Evolutionary conservation across 2,329 filamentous ascomycete genomes (phyloP).

Genomic region (Sporothrix sp.): DNA sequence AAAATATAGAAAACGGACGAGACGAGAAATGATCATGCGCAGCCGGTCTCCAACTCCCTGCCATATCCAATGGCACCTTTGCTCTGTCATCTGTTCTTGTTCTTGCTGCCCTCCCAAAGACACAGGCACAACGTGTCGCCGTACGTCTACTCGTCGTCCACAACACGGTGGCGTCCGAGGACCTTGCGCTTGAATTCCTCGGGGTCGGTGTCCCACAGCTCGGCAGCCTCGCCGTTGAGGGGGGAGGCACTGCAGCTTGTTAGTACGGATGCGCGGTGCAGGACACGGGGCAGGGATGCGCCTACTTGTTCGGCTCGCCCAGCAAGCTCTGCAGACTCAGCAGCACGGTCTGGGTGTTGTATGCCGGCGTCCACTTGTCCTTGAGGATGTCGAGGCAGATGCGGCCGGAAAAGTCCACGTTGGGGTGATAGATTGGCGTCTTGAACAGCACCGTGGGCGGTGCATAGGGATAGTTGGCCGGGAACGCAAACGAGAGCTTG

Average conservation of each 20-base stretch:
- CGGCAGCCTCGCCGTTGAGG: constrained; percentile 89
- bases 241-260: constrained; percentile 63
- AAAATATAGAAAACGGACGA: constrained; percentile 10
- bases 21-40: background rate
- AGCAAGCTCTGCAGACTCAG: constrained; percentile 90
- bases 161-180: constrained; percentile 49
- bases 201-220: constrained; percentile 85
- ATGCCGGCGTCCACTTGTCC: constrained; percentile 97
- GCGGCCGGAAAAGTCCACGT: constrained; percentile 92
- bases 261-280: constrained; percentile 13
- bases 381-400: constrained; percentile 98
- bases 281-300: too few species aligned
- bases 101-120: too few species aligned
- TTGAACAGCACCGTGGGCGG: constrained; percentile 91
- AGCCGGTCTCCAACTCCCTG: background rate
- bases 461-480: constrained; percentile 84
- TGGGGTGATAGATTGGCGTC: constrained; percentile 98
- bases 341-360: constrained; percentile 90
- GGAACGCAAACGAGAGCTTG: constrained; percentile 88
- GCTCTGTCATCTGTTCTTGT: too few species aligned
- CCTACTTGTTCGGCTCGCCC: constrained; percentile 93
- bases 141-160: constrained; percentile 59
- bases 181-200: constrained; percentile 79
- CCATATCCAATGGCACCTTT: constrained; percentile 14
- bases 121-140: too few species aligned